phyloP scores from a whole-genome alignment of 768 basidiomycete species.

The Suillus bovinus region DNA sequence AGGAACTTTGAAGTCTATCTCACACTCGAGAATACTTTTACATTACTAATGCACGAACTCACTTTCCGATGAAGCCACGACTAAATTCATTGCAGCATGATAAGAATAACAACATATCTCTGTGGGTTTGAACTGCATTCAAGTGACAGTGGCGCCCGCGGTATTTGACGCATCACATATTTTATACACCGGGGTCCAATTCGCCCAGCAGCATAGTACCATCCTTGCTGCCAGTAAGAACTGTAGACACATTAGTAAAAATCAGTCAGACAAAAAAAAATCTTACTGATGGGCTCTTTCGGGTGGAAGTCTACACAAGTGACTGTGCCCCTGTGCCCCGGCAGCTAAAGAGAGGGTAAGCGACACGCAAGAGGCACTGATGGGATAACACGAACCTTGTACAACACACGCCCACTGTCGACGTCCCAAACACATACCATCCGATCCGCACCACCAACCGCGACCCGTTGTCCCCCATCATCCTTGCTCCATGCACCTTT shows the following conservation, averaged over 20 bases:
- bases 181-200: conserved; percentile 50
- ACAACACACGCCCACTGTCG: conserved; percentile 70
- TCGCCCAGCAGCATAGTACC: conserved; percentile 91
- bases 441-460: conserved; percentile 88
- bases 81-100: neutral
- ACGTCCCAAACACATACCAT: conserved; percentile 89
- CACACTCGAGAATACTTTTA: neutral
- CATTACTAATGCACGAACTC: neutral
- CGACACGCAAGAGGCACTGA: neutral
- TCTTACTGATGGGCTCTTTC: conserved; percentile 90
- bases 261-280: neutral
- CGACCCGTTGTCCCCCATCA: conserved; percentile 78
- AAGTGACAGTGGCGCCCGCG: neutral
- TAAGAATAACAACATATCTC: conserved; percentile 2
- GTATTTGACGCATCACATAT: neutral
- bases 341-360: conserved; percentile 51
- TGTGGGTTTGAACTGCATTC: neutral
- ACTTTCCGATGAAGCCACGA: neutral
- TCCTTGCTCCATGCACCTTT: conserved; percentile 86
- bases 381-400: conserved; percentile 57
- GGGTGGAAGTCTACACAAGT: conserved; percentile 97
- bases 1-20: neutral
- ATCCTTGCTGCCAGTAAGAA: conserved; percentile 92
- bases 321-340: conserved; percentile 96
- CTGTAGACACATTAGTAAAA: conserved; percentile 38